Evolutionary conservation across 164 flowering plant genomes (phyloP).

Genomic region (Paratinospora sagittata): DNA sequence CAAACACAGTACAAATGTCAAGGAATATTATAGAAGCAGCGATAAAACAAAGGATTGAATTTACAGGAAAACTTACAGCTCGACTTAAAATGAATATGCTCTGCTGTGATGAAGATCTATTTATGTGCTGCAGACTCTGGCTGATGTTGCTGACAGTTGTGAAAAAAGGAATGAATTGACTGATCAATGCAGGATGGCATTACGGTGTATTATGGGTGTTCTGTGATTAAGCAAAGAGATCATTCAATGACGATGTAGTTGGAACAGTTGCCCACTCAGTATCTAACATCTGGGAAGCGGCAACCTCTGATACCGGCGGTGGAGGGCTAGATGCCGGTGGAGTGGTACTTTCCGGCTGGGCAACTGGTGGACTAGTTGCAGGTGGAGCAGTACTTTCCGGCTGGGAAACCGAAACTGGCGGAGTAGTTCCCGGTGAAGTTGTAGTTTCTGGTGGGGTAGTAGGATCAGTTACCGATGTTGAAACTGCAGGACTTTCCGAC

Average conservation of each 20-base stretch:
- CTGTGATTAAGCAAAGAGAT: conserved; percentile 10
- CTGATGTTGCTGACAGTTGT: background rate
- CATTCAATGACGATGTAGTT: conserved; percentile 12
- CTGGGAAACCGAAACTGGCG: background rate
- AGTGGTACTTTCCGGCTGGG: conserved; percentile 6
- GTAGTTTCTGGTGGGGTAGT: conserved; percentile 1
- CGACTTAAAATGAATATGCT: background rate
- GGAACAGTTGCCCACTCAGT: conserved; percentile 14
- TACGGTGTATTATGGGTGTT: background rate
- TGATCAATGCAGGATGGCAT: background rate
- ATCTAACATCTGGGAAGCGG: conserved; percentile 11
- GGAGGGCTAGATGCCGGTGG: conserved; percentile 4
- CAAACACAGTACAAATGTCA: background rate
- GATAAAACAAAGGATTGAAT: background rate
- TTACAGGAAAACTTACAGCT: background rate
- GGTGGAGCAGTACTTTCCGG: conserved; percentile 9
- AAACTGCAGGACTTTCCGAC: conserved; percentile 12
- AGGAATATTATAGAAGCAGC: background rate
- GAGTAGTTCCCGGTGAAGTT: conserved; percentile 12
- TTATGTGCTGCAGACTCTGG: background rate
- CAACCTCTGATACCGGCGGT: conserved; percentile 9
- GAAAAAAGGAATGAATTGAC: background rate
- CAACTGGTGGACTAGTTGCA: conserved; percentile 2
- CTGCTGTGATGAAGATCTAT: background rate
- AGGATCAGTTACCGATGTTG: conserved; percentile 13